Percentiles rank a stretch among this genome's conserved stretches.
phyloP scores from a whole-genome alignment of 805 yeast genomes.

The Nakazawaea holstii region DNA sequence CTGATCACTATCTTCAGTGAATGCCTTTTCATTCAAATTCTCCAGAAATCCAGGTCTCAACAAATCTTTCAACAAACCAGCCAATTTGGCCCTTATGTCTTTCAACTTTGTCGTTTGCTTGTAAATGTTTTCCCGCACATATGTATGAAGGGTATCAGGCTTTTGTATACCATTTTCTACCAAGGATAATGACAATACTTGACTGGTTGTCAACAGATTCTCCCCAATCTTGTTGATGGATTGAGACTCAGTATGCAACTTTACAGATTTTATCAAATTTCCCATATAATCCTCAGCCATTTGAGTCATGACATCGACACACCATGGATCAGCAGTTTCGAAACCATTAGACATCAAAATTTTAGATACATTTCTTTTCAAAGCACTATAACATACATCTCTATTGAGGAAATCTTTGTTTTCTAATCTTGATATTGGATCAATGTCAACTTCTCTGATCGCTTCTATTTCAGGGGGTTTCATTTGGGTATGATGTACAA shows the following conservation, averaged over 20 bases:
- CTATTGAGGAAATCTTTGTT: conserved; percentile 60
- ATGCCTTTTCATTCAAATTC: conserved; percentile 63
- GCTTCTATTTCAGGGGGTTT: conserved; percentile 61
- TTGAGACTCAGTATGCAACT: conserved; percentile 62
- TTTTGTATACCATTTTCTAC: conserved; percentile 83
- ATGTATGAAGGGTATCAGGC: conserved; percentile 70
- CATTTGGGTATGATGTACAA: conserved; percentile 68
- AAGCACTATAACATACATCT: conserved; percentile 58
- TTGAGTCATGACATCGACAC: conserved; percentile 75
- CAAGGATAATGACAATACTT: conserved; percentile 55
- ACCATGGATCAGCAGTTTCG: conserved; percentile 74
- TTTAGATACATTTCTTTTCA: conserved; percentile 68
- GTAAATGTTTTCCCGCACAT: conserved; percentile 64
- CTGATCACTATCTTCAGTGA: conserved; percentile 88
- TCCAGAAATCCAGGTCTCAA: conserved; percentile 78
- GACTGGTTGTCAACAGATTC: conserved; percentile 24
- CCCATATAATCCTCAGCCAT: conserved; percentile 76
- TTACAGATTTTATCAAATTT: conserved; percentile 67
- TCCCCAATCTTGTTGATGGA: conserved; percentile 33
- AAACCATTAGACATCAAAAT: conserved; percentile 89
- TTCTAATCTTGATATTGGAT: conserved; percentile 67
- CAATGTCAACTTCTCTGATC: conserved; percentile 65
- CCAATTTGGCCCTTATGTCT: conserved; percentile 64
- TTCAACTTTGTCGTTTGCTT: conserved; percentile 64
- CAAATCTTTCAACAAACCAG: conserved; percentile 69